Evolutionary conservation across 768 basidiomycete genomes (phyloP), one percentile per base, ranked within the genome.

Genomic region (Leccinum subgranulosum): DNA sequence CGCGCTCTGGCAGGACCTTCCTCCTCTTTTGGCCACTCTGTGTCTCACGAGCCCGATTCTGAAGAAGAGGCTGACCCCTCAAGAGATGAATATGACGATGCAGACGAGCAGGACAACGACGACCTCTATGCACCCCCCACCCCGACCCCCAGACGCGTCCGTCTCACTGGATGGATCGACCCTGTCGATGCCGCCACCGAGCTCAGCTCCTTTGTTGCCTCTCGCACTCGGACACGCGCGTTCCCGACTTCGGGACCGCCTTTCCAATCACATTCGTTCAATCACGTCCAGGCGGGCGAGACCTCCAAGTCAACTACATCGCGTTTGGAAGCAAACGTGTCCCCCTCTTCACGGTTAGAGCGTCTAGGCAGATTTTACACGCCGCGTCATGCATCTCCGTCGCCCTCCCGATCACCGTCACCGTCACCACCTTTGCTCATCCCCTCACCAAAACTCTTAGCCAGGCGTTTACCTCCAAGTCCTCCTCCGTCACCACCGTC

Each of bases 101-200:
- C 17, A 23, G 51, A 58, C 31, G 58, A 57, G 15, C 60, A 58
- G 33, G 61, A 60, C 23, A 36, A 52, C 15, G 57, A 63, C 6
- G 67, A 64, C 14, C 60, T 17, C 1, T 58, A 60, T 15, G 57
- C 34, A 31, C 69, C 71, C 2, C 55, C 62, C 8, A 64, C 67
- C 0, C 68, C 59, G 29, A 69, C 47, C 14, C 68, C 57, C 6
- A 59, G 59, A 14, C 68, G 71, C 7, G 76, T 84, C 28, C 80
- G 85, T 19, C 77, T 79, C 54, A 66, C 70, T 0, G 86, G 85
- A 0, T 82, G 77, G 73, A 85, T 88, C 36, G 73, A 78, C 23
- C 70, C 74, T 3, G 82, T 82, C 9, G 83, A 87, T 59, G 73
- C 82, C 58, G 76, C 77, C 4, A 62, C 69, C 3, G 85, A 88